These are phyloP conservation scores for Fraxinus anomala DNA, from an alignment of 257 asterid species.

Conservation along the genomic window DNA sequence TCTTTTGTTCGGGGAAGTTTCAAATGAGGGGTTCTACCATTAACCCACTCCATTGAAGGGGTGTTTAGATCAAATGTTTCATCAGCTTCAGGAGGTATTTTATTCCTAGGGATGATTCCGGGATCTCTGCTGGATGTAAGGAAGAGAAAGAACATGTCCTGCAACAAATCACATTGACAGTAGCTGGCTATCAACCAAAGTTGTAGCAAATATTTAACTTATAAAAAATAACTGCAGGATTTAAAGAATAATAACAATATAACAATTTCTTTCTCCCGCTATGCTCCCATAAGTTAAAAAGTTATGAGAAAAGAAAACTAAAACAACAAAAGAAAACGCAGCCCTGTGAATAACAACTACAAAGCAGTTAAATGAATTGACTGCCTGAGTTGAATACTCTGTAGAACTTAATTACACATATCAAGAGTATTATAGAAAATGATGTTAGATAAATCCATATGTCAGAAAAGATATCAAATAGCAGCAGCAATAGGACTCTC, in stretches of 20 bases:
- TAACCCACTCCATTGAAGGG: constrained; percentile 90
- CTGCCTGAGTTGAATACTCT: background rate
- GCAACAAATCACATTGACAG: constrained; percentile 25
- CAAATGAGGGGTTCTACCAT: constrained; percentile 40
- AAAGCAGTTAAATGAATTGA: background rate
- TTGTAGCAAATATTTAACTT: background rate
- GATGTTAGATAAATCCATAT: background rate
- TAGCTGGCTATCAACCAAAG: constrained; percentile 9
- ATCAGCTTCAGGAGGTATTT: constrained; percentile 65
- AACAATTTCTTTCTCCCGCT: background rate
- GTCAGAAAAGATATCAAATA: background rate
- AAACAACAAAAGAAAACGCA: background rate
- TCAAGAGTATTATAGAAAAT: background rate
- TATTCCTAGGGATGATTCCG: constrained; percentile 73
- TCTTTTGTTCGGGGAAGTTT: constrained; percentile 17
- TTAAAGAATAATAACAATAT: background rate
- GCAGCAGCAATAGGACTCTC: constrained; percentile 5
- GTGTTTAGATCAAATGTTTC: constrained; percentile 48
- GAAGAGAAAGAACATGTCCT: constrained; percentile 76
- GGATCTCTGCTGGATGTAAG: constrained; percentile 83
- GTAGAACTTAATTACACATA: background rate
- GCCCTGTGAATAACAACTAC: background rate
- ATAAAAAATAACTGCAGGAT: background rate
- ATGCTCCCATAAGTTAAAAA: background rate
- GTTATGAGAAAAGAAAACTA: background rate